A percentile compares a stretch with the other conserved stretches of the same genome.
These are phyloP conservation scores for Suhomyces canberraensis DNA, from an alignment of 805 yeast genomes.

Conservation along the genomic window DNA sequence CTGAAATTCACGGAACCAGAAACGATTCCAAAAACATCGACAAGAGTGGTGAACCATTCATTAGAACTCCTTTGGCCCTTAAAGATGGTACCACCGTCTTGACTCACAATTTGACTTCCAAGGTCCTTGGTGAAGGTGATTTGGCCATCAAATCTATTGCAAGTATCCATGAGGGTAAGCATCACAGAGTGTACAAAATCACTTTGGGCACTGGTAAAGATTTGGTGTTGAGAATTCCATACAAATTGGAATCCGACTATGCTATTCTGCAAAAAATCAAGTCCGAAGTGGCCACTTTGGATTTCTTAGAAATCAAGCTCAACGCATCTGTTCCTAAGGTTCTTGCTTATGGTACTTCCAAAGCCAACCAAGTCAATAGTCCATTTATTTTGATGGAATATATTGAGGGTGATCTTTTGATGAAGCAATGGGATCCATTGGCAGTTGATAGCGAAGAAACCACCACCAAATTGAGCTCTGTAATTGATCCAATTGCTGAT, in stretches of 20 bases:
- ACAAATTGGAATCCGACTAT: conserved; percentile 64
- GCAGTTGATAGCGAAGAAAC: conserved; percentile 52
- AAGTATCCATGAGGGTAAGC: conserved; percentile 91
- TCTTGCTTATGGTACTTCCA: conserved; percentile 59
- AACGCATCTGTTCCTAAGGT: conserved; percentile 73
- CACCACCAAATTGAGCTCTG: conserved; percentile 50
- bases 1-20: conserved; percentile 40
- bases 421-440: conserved; percentile 91
- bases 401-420: conserved; percentile 74
- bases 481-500: conserved; percentile 71
- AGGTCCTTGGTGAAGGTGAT: conserved; percentile 42
- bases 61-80: conserved; percentile 37
- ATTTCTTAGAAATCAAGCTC: conserved; percentile 65
- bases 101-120: conserved; percentile 45
- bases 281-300: conserved; percentile 93
- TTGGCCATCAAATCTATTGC: conserved; percentile 65
- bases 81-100: conserved; percentile 43
- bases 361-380: conserved; percentile 58
- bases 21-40: conserved; percentile 23
- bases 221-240: conserved; percentile 82
- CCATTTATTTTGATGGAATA: conserved; percentile 83
- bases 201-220: conserved; percentile 58
- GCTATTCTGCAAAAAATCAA: conserved; percentile 66
- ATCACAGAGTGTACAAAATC: conserved; percentile 80
- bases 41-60: conserved; percentile 17